Base-by-base conservation (phyloP, 2,329 filamentous ascomycete species). In the Aspergillus neoniger region DNA sequence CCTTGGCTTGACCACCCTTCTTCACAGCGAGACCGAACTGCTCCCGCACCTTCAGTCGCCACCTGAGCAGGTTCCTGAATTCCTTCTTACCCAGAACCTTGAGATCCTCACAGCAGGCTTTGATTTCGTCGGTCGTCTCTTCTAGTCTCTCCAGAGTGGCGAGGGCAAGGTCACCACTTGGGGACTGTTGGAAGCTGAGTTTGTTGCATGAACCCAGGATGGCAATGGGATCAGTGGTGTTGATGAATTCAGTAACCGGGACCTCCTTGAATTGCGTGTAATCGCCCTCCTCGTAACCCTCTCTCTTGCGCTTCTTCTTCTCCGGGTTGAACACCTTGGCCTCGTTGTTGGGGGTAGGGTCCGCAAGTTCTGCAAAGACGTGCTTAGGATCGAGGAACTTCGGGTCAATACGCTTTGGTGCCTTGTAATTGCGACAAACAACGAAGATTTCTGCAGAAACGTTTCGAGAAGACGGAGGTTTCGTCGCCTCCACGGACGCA, bases 361-460 rank as follows among this genome's bases (percentile, higher is more conserved):
- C 91, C 32, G 89, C 82, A n/a, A 97, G 81, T 76, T 99, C 95
- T 32, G 93, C 93, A 72, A 99, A 99, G 30, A 98, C 95, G 59
- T 90, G 87, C 66, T 87, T 87, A 5, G 95, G 87, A 71, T 99
- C 95, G 55, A 99, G 82, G 74, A 99, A 96, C 67, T 91, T 91
- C 9, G 94, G 92, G 72, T 99, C 95, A 61, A 99, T 86, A 65
- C 88, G 86, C 79, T 97, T 98, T 3, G 95, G 95, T 0, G 94
- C 94, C 79, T 97, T 98, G 83, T 88, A 99, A 19, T 94, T 95
- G 67, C 89, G 87, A 79, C 94, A 98, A 36, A 99, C 95, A 65
- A 98, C 94, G 81, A 99, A 99, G 43, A 98, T 98, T 82, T 99
- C 95, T 66, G 95, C 95, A 7, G 92, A 97, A 55, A 99, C 94